Percentiles rank a stretch among this genome's conserved stretches.
phyloP scores from a whole-genome alignment of 129 eudicot species.

The Saposhnikovia divaricata region DNA sequence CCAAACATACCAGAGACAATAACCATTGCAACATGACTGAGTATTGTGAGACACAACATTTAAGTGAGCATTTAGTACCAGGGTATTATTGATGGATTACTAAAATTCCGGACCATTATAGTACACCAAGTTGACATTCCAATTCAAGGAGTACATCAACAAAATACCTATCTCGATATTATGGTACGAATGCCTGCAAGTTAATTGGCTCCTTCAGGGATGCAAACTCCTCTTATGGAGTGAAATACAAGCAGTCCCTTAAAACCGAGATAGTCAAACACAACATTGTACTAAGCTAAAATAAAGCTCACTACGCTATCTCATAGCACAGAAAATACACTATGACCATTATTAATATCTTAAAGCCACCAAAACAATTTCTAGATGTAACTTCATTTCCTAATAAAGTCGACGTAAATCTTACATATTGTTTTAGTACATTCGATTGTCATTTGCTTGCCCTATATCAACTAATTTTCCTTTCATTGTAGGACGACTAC shows the following conservation, averaged over 20 bases:
- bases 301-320: background rate
- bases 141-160: background rate
- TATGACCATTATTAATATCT: background rate
- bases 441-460: background rate
- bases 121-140: background rate
- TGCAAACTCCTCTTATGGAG: background rate
- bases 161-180: background rate
- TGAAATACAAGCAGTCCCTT: background rate
- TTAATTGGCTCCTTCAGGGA: background rate
- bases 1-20: background rate
- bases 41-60: background rate
- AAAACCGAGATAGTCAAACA: background rate
- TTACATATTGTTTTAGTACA: background rate
- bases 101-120: background rate
- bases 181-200: background rate
- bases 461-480: background rate
- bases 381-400: too few species aligned
- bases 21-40: background rate
- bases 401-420: background rate
- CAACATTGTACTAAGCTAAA: background rate
- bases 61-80: background rate
- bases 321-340: background rate
- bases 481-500: background rate
- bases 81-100: background rate
- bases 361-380: background rate